Conservation (phyloP, 495 filamentous ascomycete species). For the Aspergillus ellipticus region DNA sequence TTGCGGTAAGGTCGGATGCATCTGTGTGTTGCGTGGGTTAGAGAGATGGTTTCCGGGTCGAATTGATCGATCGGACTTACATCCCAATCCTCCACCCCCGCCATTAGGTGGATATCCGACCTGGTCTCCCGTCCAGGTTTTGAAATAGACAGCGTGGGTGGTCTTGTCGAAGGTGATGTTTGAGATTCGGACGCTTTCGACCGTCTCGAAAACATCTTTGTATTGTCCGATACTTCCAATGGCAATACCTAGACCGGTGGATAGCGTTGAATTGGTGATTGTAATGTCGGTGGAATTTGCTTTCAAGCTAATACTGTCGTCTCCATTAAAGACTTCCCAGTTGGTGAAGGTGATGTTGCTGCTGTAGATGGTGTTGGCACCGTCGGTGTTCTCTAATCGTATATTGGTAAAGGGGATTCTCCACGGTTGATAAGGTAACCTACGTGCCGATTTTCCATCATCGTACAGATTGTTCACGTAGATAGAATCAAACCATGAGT, state of each 20-base stretch:
- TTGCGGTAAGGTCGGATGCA: constrained; percentile 23
- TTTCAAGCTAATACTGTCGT: constrained; percentile 36
- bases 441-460: not conserved
- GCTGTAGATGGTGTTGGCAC: constrained; percentile 33
- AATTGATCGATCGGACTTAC: constrained; percentile 16
- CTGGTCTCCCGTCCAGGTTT: constrained; percentile 44
- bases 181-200: constrained; percentile 33
- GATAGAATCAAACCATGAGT: constrained; percentile 33
- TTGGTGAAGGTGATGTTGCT: constrained; percentile 31
- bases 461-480: constrained; percentile 32
- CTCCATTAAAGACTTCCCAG: constrained; percentile 34
- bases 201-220: constrained; percentile 31
- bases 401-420: not conserved
- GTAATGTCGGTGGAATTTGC: constrained; percentile 38
- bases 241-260: constrained; percentile 31
- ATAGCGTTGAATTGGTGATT: constrained; percentile 31
- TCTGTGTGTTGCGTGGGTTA: constrained; percentile 6
- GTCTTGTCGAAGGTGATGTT: constrained; percentile 35
- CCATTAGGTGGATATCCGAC: constrained; percentile 45
- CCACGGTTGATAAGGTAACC: not conserved
- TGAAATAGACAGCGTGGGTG: constrained; percentile 39
- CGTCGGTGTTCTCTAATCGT: constrained; percentile 35
- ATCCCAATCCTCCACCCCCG: constrained; percentile 45
- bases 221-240: constrained; percentile 48
- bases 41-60: not conserved